Evolutionary conservation across 148 eudicot species (phyloP), one percentile per base, ranked within the genome.

Genomic region (Nepenthes gracilis): DNA sequence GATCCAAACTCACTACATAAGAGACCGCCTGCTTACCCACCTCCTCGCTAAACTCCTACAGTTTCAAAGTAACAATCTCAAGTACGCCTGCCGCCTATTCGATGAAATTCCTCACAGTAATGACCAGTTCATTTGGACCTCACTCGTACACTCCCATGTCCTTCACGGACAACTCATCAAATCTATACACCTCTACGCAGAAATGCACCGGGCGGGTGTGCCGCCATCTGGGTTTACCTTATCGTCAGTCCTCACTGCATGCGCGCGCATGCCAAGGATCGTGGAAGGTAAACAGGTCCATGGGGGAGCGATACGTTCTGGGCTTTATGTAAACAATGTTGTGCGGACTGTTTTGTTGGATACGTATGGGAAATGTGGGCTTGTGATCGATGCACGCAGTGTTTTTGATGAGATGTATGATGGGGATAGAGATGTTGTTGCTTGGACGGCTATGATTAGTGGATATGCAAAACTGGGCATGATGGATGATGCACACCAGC

Each of bases 361-460:
- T 12, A 78, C 82, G 87, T 84, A 82, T 51, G 80, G 76, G 0
- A 84, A 82, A 75, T 78, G 90, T 32, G 69, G 81, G 38, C 63
- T 58, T 48, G 35, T 75, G 33, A 10, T 50, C 9, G 57, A 67
- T 66, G 73, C 95, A 5, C 80, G 85, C 9, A 65, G 79, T 35
- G 57, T 79, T 84, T 86, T 86, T 55, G 94, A 81, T 72, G 2
- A 40, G 36, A 79, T 87, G 90, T 3, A 8, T 40, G 45, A 8
- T 40, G 75, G 77, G 36, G 60, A 37, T 4, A 84, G 74, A 67
- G 84, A 82, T 72, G 77, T 73, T 33, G 72, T 80, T 9, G 74
- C 95, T 1, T 82, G 80, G 76, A 87, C 84, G 63, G 87, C 95
- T 2, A 81, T 87, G 85, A 80, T 87, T 50, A 79, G 77, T 12